Conservation (phyloP, 306 rosid species). For the Cicer pinnatifidum region DNA sequence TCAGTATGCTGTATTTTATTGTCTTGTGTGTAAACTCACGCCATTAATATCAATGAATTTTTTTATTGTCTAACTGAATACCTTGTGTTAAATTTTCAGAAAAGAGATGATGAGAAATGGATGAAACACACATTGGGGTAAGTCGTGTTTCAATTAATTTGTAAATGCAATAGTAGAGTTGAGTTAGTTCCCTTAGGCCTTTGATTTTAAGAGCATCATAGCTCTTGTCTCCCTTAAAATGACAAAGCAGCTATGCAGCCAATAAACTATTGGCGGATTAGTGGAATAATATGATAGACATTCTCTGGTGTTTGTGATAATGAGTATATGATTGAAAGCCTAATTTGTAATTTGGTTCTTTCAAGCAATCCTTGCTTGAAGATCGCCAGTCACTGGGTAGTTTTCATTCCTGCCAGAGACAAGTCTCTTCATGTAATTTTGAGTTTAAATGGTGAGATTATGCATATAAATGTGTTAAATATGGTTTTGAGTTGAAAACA, state of each 20-base stretch:
- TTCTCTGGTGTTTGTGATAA: no score
- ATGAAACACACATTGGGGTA: constrained; percentile 77
- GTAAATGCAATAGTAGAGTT: neutral
- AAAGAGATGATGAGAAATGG: constrained; percentile 77
- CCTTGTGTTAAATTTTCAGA: constrained; percentile 57
- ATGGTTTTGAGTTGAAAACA: no score
- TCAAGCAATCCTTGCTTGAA: no score
- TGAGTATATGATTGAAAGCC: no score
- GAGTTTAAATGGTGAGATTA: no score
- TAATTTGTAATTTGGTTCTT: no score
- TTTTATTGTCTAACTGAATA: constrained; percentile 18
- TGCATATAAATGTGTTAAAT: no score
- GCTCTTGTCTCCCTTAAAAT: neutral
- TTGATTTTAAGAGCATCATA: constrained; percentile 8
- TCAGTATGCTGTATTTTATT: constrained; percentile 43
- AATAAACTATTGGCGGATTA: no score
- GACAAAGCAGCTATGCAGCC: neutral
- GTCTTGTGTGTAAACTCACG: neutral
- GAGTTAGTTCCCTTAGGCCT: neutral
- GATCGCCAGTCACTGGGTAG: no score
- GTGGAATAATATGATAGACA: neutral
- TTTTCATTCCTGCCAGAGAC: no score
- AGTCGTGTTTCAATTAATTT: constrained; percentile 37
- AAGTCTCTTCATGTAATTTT: no score
- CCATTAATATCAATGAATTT: neutral